These are phyloP conservation scores for Paxillus involutus DNA, from an alignment of 768 basidiomycete genomes.

Conservation along the genomic window DNA sequence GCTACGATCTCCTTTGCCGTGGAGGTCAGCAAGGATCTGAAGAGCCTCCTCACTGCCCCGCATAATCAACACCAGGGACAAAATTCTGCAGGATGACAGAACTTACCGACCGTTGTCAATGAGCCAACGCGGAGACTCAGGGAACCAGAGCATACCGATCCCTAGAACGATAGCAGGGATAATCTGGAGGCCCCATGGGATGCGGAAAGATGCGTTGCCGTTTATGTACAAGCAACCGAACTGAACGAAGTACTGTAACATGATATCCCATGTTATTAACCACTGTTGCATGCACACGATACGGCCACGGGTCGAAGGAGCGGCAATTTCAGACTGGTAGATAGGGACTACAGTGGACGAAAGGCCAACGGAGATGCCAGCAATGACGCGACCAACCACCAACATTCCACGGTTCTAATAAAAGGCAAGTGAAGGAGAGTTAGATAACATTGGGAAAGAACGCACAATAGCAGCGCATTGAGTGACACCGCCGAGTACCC, in stretches of 20 bases:
- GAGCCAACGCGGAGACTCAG: constrained; percentile 72
- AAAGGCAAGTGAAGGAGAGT: not conserved
- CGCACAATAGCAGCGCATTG: constrained; percentile 58
- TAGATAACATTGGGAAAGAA: not conserved
- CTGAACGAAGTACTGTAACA: constrained; percentile 73
- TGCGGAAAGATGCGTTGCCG: constrained; percentile 71
- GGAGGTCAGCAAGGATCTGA: constrained; percentile 72
- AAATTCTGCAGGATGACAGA: not conserved
- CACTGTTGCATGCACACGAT: constrained; percentile 80
- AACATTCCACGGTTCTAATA: constrained; percentile 71
- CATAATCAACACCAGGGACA: not conserved
- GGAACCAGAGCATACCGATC: constrained; percentile 66
- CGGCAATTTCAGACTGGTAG: constrained; percentile 75
- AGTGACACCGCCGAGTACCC: constrained; percentile 72
- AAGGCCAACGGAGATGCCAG: constrained; percentile 67
- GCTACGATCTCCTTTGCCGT: constrained; percentile 54
- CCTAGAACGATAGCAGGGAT: constrained; percentile 74
- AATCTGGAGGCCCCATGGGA: constrained; percentile 79
- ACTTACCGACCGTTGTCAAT: constrained; percentile 56
- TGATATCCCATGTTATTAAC: constrained; percentile 78
- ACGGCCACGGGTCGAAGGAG: constrained; percentile 69
- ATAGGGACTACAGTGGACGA: constrained; percentile 68
- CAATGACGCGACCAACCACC: constrained; percentile 66
- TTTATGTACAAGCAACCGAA: constrained; percentile 71
- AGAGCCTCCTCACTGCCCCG: constrained; percentile 49